Evolutionary conservation across 2,329 filamentous ascomycete genomes (phyloP).

Genomic region (Talaromyces verruculosus): DNA sequence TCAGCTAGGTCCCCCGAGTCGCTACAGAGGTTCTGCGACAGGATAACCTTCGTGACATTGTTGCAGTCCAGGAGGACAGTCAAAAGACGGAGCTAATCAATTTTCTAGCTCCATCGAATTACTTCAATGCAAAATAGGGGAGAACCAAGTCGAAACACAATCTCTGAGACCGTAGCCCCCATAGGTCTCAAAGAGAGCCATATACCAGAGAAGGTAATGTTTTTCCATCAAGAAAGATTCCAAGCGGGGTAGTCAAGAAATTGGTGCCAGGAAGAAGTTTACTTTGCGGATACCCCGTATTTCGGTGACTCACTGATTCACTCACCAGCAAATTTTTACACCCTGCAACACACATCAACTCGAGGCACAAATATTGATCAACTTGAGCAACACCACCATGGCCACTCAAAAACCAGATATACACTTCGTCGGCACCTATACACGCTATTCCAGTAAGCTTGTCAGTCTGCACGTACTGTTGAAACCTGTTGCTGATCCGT

Average conservation of each 20-base stretch:
- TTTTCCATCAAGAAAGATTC: not conserved
- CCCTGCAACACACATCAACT: not conserved
- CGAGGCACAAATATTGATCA: not conserved
- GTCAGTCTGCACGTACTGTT: not conserved
- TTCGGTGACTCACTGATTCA: not conserved
- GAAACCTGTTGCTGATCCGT: conserved; percentile 2
- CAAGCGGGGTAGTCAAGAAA: not conserved
- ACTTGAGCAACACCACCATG: not conserved
- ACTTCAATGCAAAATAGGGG: not conserved
- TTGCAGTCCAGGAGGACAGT: not conserved
- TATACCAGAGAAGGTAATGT: not conserved
- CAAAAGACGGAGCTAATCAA: not conserved
- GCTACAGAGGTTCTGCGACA: too few relatives aligned
- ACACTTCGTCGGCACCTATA: conserved; percentile 33
- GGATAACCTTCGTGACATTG: too few relatives aligned
- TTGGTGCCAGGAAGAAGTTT: too few relatives aligned
- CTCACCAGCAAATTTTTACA: not conserved
- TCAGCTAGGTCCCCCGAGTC: too few relatives aligned
- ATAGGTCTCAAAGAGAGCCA: not conserved
- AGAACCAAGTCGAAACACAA: not conserved
- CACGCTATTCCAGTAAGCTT: conserved; percentile 36
- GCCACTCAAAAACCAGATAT: conserved; percentile 23
- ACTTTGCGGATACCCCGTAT: not conserved
- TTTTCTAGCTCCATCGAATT: not conserved
- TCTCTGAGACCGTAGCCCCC: not conserved